These are phyloP conservation scores for Tillandsia fasciculata DNA, from an alignment of 176 grass and related monocot genomes.

Conservation along the genomic window DNA sequence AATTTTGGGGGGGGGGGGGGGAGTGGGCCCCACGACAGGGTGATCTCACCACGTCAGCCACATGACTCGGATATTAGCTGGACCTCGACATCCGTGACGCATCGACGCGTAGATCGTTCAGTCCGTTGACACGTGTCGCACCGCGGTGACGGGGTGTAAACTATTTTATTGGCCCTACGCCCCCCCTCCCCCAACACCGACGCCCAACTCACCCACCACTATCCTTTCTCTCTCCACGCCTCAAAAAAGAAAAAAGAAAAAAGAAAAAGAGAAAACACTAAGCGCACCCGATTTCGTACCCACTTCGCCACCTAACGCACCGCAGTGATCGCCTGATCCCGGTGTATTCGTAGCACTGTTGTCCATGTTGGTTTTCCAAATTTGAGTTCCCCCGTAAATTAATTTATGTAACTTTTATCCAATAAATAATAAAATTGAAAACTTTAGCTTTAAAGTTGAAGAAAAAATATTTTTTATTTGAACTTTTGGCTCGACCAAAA, in stretches of 20 bases:
- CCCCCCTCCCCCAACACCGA: conserved; percentile 16
- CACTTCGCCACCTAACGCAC: neutral
- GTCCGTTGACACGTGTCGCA: neutral
- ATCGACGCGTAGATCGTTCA: conserved; percentile 17
- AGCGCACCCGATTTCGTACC: no score
- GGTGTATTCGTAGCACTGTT: no score
- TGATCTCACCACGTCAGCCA: conserved; percentile 39
- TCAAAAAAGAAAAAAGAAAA: neutral
- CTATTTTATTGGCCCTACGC: conserved; percentile 12
- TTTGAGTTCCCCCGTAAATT: no score
- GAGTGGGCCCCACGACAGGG: conserved; percentile 6
- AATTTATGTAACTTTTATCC: no score
- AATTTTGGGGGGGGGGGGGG: neutral
- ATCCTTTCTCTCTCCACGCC: neutral
- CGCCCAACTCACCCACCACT: conserved; percentile 42
- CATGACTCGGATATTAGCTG: conserved; percentile 46
- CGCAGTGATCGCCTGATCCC: neutral
- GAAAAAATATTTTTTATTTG: no score
- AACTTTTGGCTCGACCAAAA: no score
- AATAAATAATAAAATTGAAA: no score
- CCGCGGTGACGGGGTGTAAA: conserved; percentile 10
- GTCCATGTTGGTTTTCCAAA: no score
- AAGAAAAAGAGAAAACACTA: no score
- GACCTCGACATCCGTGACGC: conserved; percentile 21
- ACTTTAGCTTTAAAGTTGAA: no score